Base-by-base conservation (phyloP, 2,329 filamentous ascomycete species). In the Arthrobotrys conoides region DNA sequence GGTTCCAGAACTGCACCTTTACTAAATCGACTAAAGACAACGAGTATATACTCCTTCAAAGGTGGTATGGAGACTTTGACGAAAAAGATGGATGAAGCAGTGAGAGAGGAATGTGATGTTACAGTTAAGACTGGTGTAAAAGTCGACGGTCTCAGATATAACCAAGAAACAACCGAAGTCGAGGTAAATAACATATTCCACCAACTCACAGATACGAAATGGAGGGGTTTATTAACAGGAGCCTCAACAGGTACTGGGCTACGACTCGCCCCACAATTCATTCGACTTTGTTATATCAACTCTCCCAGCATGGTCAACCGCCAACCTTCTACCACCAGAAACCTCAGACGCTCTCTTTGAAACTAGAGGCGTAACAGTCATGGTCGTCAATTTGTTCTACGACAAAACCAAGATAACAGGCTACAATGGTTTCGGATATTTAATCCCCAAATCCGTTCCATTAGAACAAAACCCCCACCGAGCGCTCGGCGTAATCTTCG, bases 361-460 rank as follows among this genome's bases (percentile, higher is more conserved):
- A 51, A 88, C 89, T 16, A 87, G 89, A 67, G 89, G 91, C 41
- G 92, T 95, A 33, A 94, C 91, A 36, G 94, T 97, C 81, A 94
- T 94, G 90, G 92, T 94, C 1, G 92, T 99, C 79, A 97, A 97
- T 85, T 87, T 99, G 59, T 97, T 91, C 88, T 99, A 91, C 84
- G 86, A 88, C 0, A 87, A 89, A 51, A 87, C 90, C 5, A 83
- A 89, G 72, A 85, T 97, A 41, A 87, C 93, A 61, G 88, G 89
- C 14, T 86, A 90, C 71, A 85, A 87, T 33, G 96, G 94, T 18
- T 96, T 98, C 83, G 96, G 96, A 80, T 98, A 98, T 84, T 89
- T 99, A 4, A 92, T 99, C 76, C 95, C 96, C 0, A 90, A 90
- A 76, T 90, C 90, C 16, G 87, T 93, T 0, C 88, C 91, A 2